A percentile compares a stretch with the other conserved stretches of the same genome.
Conservation (phyloP, 108 stramenopile genomes). For the Cyclotella baltica region DNA sequence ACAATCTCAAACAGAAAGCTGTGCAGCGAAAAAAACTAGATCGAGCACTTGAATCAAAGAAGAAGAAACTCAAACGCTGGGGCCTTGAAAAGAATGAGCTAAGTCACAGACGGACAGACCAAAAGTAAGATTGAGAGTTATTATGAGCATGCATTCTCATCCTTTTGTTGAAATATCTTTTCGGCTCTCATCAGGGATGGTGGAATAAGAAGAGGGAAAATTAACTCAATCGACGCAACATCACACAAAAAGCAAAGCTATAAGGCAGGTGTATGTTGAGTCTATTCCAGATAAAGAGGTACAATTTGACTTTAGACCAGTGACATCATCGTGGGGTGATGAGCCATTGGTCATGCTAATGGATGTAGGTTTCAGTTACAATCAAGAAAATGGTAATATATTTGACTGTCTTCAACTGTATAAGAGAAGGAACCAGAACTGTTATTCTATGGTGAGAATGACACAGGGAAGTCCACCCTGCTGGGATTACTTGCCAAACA, state of each 20-base stretch:
- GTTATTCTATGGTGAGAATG: constrained; percentile 90
- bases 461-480: constrained; percentile 89
- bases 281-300: constrained; percentile 84
- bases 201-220: constrained; percentile 62
- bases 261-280: constrained; percentile 38
- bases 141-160: too few relatives aligned
- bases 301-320: constrained; percentile 71
- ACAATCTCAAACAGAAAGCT: constrained; percentile 77
- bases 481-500: constrained; percentile 87
- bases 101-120: constrained; percentile 63
- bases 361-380: constrained; percentile 69
- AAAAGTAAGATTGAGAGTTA: too few relatives aligned
- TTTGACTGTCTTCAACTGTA: constrained; percentile 81
- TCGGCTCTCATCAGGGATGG: too few relatives aligned
- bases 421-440: constrained; percentile 66
- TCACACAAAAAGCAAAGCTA: constrained; percentile 51
- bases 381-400: constrained; percentile 31
- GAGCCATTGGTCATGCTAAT: constrained; percentile 74
- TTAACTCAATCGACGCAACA: constrained; percentile 64
- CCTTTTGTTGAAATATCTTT: too few relatives aligned
- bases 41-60: constrained; percentile 54
- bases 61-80: constrained; percentile 77
- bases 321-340: constrained; percentile 64
- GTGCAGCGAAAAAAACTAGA: constrained; percentile 58
- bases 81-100: constrained; percentile 68